phyloP scores from a whole-genome alignment of 1,284 basidiomycete species.

The Pyrrhoderma noxium region DNA sequence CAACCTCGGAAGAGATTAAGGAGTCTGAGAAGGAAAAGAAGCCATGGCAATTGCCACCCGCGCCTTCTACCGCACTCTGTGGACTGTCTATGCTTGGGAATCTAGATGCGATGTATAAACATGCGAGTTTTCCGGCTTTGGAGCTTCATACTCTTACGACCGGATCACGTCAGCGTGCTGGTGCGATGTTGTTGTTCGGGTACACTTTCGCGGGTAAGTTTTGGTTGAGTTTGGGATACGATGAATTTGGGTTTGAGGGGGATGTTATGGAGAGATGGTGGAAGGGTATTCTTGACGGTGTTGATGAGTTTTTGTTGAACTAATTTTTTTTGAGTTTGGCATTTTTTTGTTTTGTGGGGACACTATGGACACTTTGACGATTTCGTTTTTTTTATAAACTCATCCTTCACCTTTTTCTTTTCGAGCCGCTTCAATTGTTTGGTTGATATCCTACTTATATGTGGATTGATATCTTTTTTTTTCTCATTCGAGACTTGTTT shows the following conservation, averaged over 20 bases:
- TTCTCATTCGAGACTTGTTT: no score
- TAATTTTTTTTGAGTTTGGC: neutral
- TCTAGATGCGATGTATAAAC: conserved; percentile 70
- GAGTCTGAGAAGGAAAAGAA: neutral
- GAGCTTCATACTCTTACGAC: conserved; percentile 66
- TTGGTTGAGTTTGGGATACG: conserved; percentile 71
- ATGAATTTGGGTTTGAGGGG: conserved; percentile 53
- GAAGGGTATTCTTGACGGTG: conserved; percentile 44
- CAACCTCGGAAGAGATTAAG: conserved; percentile 2
- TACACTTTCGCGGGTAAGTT: conserved; percentile 69
- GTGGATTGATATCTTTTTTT: no score
- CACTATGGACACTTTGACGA: no score
- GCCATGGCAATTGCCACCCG: conserved; percentile 13
- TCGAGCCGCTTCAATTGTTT: no score
- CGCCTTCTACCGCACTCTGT: conserved; percentile 54
- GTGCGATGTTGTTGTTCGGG: conserved; percentile 68
- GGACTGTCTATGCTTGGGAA: conserved; percentile 75
- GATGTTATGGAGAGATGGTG: conserved; percentile 37
- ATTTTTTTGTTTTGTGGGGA: no score
- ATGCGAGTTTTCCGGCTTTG: conserved; percentile 45
- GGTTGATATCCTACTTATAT: no score
- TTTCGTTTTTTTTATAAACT: no score
- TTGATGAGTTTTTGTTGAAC: conserved; percentile 41
- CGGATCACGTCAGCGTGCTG: conserved; percentile 64
- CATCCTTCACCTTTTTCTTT: no score